phyloP scores from a whole-genome alignment of 495 filamentous ascomycete genomes.

The Penicillium ochrochloron region DNA sequence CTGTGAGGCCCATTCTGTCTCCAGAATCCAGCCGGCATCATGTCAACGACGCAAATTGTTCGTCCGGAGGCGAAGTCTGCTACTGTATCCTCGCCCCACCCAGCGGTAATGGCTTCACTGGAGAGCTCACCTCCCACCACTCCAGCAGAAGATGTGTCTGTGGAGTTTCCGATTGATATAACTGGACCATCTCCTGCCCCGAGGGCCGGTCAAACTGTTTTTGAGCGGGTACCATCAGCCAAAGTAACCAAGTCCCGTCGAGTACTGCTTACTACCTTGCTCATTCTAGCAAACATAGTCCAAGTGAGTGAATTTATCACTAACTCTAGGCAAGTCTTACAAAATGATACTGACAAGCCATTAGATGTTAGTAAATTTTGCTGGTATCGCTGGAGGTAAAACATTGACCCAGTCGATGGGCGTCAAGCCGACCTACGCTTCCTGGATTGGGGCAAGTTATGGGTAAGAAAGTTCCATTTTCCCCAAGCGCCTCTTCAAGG shows the following conservation, averaged over 20 bases:
- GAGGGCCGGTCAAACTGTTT: background rate
- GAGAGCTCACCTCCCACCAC: background rate
- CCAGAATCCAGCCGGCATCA: background rate
- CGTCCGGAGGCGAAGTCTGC: background rate
- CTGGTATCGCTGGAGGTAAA: background rate
- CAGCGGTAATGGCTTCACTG: background rate
- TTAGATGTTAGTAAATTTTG: constrained; percentile 1
- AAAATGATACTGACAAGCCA: background rate
- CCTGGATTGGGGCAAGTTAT: constrained; percentile 4
- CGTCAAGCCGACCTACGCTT: background rate
- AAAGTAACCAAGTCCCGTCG: background rate
- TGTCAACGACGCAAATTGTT: background rate
- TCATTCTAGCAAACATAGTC: background rate
- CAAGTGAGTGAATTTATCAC: background rate
- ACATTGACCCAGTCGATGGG: background rate
- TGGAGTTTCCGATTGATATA: background rate
- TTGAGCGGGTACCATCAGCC: constrained; percentile 1
- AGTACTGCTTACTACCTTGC: background rate
- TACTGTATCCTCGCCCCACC: background rate
- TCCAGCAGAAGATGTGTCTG: background rate
- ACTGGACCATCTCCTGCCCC: background rate
- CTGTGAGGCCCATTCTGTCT: background rate
- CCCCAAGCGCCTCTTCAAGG: background rate
- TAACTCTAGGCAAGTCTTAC: background rate
- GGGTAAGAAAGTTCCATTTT: background rate